A percentile compares a stretch with the other conserved stretches of the same genome.
Conservation (phyloP, 306 rosid genomes). For the Morella rubra region DNA sequence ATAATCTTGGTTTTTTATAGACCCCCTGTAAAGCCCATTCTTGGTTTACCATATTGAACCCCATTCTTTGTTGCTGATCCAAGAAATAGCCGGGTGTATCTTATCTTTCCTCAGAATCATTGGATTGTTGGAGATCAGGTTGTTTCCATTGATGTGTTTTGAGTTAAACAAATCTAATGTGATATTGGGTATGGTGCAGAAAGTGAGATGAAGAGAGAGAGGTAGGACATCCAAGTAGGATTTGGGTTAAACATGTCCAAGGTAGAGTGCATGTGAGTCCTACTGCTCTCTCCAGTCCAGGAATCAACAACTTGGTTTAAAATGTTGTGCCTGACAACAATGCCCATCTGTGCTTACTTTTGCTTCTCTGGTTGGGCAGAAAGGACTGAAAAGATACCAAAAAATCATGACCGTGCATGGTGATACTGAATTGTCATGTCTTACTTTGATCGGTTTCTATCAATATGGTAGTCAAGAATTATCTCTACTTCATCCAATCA, state of each 20-base stretch:
- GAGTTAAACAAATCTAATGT: neutral
- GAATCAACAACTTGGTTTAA: neutral
- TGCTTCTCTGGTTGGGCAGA: neutral
- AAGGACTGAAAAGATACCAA: neutral
- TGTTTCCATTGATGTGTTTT: neutral
- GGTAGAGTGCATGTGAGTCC: neutral
- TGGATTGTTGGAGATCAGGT: neutral
- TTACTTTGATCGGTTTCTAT: neutral
- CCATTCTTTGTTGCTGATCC: neutral
- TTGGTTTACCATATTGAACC: neutral
- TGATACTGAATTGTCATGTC: neutral
- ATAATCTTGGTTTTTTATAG: too few species aligned
- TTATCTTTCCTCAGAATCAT: neutral
- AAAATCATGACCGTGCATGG: neutral
- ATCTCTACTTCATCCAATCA: neutral
- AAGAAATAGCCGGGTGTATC: neutral
- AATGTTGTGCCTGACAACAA: neutral
- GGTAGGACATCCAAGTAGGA: slow-evolving; percentile 5
- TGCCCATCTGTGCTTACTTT: neutral
- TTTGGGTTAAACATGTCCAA: neutral
- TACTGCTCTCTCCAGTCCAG: neutral
- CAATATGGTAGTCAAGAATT: neutral
- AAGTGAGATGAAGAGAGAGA: neutral
- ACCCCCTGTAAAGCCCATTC: neutral
- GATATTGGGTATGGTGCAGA: neutral